Evolutionary conservation across 768 basidiomycete genomes (phyloP).

Genomic region (Pulveroboletus sp.): DNA sequence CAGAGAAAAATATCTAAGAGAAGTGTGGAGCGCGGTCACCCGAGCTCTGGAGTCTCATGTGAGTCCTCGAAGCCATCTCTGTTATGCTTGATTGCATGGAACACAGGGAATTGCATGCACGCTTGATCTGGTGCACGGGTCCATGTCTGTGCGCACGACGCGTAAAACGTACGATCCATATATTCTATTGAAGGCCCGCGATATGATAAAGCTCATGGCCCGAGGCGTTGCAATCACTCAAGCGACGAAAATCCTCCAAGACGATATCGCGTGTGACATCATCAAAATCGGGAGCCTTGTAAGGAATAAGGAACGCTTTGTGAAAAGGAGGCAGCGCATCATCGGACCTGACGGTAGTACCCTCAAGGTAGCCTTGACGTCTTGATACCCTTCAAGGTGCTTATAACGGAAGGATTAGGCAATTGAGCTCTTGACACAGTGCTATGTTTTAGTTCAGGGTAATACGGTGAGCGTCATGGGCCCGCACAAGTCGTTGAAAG

Average conservation of each 20-base stretch:
- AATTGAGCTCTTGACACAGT: conserved; percentile 92
- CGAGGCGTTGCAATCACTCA: conserved; percentile 84
- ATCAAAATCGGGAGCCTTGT: conserved; percentile 96
- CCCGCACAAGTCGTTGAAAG: conserved; percentile 90
- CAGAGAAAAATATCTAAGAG: conserved; percentile 92
- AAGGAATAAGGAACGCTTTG: conserved; percentile 93
- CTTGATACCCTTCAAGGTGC: background rate
- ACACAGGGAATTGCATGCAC: conserved; percentile 82
- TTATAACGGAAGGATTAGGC: conserved; percentile 52
- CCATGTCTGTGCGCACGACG: conserved; percentile 96
- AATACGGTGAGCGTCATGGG: conserved; percentile 99
- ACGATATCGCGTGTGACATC: conserved; percentile 89
- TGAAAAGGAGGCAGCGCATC: conserved; percentile 92
- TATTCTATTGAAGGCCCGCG: conserved; percentile 91
- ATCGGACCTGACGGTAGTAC: conserved; percentile 98
- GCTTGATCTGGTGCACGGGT: conserved; percentile 92
- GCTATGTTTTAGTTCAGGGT: conserved; percentile 97
- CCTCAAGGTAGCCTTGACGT: conserved; percentile 61
- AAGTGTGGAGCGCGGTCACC: conserved; percentile 92
- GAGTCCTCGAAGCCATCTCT: conserved; percentile 20
- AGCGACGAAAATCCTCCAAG: conserved; percentile 87
- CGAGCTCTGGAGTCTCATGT: conserved; percentile 79
- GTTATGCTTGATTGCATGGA: background rate
- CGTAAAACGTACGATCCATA: conserved; percentile 98
- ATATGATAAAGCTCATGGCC: conserved; percentile 92